Base-by-base conservation (phyloP, 805 yeast species). In the Yamadazyma scolyti region DNA sequence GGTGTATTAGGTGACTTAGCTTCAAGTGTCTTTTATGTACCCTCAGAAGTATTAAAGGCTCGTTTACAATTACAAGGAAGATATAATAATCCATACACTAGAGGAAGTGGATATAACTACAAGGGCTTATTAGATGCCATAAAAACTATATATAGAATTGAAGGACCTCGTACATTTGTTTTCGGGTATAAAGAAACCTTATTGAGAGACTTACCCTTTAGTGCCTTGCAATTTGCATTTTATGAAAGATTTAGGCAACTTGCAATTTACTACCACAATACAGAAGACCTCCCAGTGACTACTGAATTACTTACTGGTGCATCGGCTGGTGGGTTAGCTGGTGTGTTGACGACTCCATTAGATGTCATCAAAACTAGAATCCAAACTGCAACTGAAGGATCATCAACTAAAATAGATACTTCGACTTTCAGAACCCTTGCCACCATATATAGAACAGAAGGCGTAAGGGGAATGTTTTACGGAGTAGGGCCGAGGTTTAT, bases 401-500 rank as follows among this genome's bases (percentile, higher is more conserved):
- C 52, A 9, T 5, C 44, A 2, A 20, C 31, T 10, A 23, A 24
- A 4, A 34, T 29, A 9, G 27, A 38, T 9, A 9, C 45, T 8
- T 53, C 62, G 3, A 63, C 66, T 5, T 23, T 52, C 9, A 50
- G 42, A 32, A 67, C 68, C 11, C 46, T 65, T 28, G 39, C 38
- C 2, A 50, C 56, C 15, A 61, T 93, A 4, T 82, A 81, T 51
- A 70, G 57, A 32, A 62, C 71, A 16, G 96, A 93, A 54, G 97
- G 98, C 1, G 31, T 80, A 0, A 37, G 71, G 2, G 96, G 96
- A 0, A 65, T 87, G 23, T 90, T 93, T 57, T 76, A 89, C 19
- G 99, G 99, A 1, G 96, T 93, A 5, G 97, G 96, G 0, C 98
- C 99, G 1, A 71, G 99, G 41, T 79, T 88, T 43, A 82, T 93